These are phyloP conservation scores for Pythium plurisporium DNA, from an alignment of 352 stramenopile genomes.

Conservation along the genomic window DNA sequence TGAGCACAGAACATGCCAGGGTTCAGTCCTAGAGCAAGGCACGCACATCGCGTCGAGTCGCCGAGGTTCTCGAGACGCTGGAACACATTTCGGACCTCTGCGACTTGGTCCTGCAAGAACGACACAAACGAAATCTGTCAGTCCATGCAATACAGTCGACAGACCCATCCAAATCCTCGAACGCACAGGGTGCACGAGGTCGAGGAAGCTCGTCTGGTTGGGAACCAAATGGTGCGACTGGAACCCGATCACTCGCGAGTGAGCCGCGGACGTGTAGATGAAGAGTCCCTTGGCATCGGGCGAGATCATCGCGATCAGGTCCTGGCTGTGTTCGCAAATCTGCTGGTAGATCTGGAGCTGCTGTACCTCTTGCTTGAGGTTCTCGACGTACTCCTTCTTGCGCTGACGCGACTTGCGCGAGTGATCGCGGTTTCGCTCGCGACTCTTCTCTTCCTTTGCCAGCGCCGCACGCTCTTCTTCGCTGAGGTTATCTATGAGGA, in stretches of 20 bases:
- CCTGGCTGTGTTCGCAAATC: slow-evolving; percentile 77
- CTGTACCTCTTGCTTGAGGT: slow-evolving; percentile 86
- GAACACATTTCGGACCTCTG: slow-evolving; percentile 59
- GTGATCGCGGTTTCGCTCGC: slow-evolving; percentile 93
- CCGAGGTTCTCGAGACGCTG: slow-evolving; percentile 59
- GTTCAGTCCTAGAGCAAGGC: not conserved
- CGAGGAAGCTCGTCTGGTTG: slow-evolving; percentile 74
- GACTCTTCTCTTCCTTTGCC: slow-evolving; percentile 80
- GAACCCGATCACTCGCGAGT: slow-evolving; percentile 72
- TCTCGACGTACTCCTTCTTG: slow-evolving; percentile 95
- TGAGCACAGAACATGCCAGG: not conserved
- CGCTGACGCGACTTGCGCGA: slow-evolving; percentile 92
- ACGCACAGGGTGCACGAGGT: slow-evolving; percentile 78
- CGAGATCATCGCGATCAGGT: slow-evolving; percentile 73
- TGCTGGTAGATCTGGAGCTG: slow-evolving; percentile 84
- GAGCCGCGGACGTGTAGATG: slow-evolving; percentile 62
- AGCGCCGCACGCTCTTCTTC: slow-evolving; percentile 77
- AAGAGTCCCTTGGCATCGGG: slow-evolving; percentile 57
- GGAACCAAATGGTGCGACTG: slow-evolving; percentile 71
- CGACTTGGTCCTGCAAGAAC: slow-evolving; percentile 38
- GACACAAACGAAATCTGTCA: not conserved
- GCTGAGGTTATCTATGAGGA: slow-evolving; percentile 76
- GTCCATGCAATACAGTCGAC: not conserved
- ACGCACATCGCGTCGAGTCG: slow-evolving; percentile 69
- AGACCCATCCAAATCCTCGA: not conserved